Conservation (phyloP, 2,329 filamentous ascomycete genomes). For the Cordyceps tenuipes region DNA sequence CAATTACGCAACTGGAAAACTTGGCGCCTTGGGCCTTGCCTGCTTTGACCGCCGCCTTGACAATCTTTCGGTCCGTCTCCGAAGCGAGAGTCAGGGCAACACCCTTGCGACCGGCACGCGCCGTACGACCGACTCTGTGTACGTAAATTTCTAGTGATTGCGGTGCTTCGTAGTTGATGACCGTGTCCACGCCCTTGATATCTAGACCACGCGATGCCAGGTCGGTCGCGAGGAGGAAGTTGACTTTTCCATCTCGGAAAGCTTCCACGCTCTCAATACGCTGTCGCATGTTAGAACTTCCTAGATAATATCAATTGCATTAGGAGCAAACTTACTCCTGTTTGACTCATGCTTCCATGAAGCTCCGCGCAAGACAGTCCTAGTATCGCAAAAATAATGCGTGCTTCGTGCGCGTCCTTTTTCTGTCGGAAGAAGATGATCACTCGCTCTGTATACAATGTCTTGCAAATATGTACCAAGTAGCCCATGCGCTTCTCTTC, state of each 20-base stretch:
- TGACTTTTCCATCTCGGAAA: conserved; percentile 80
- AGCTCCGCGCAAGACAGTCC: conserved; percentile 83
- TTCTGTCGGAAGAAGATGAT: conserved; percentile 98
- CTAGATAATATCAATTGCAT: no score
- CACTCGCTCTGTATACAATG: conserved; percentile 74
- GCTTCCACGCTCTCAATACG: conserved; percentile 85
- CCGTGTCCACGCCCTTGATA: conserved; percentile 93
- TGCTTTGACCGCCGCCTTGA: conserved; percentile 82
- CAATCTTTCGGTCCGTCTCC: conserved; percentile 88
- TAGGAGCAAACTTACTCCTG: conserved; percentile 57
- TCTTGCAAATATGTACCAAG: conserved; percentile 76
- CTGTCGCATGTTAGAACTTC: conserved; percentile 36
- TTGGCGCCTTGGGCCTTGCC: conserved; percentile 78
- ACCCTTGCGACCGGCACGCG: conserved; percentile 83
- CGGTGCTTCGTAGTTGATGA: conserved; percentile 97
- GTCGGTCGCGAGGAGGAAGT: conserved; percentile 86
- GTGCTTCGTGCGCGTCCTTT: conserved; percentile 81
- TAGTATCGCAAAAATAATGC: conserved; percentile 82
- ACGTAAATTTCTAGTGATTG: conserved; percentile 95
- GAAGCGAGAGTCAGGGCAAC: conserved; percentile 83
- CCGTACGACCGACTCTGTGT: conserved; percentile 93
- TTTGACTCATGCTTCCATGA: conserved; percentile 93
- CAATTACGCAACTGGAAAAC: conserved; percentile 76
- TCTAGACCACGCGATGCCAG: conserved; percentile 95
- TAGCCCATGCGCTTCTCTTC: conserved; percentile 88